phyloP scores from a whole-genome alignment of 495 filamentous ascomycete genomes.

The Trichodelitschia bisporula region DNA sequence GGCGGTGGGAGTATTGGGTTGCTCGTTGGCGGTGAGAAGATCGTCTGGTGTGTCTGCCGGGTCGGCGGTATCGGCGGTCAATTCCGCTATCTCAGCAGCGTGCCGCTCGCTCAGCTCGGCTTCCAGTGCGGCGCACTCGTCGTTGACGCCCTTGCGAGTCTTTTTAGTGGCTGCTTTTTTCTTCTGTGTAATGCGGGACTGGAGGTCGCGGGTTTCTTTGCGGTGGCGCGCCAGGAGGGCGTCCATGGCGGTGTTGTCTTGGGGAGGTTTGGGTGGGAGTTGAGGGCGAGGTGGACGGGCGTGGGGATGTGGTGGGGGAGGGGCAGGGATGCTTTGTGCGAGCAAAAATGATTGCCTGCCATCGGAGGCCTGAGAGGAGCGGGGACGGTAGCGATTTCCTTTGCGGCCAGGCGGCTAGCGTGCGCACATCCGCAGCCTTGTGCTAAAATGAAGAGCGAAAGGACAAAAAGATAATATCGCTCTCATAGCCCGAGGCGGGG shows the following conservation, averaged over 20 bases:
- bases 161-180: conserved; percentile 93
- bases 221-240: conserved; percentile 54
- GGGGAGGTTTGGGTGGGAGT: neutral
- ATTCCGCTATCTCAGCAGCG: conserved; percentile 31
- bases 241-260: conserved; percentile 29
- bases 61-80: conserved; percentile 22
- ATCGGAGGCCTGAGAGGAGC: too few relatives aligned
- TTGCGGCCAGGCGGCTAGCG: too few relatives aligned
- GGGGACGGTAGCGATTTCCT: too few relatives aligned
- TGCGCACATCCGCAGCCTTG: too few relatives aligned
- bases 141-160: conserved; percentile 69
- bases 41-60: conserved; percentile 1
- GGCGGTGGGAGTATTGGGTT: too few relatives aligned
- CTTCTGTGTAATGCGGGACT: conserved; percentile 66
- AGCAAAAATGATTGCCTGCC: too few relatives aligned
- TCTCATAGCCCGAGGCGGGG: too few relatives aligned
- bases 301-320: too few relatives aligned
- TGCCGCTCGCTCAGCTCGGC: conserved; percentile 15
- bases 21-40: conserved; percentile 5
- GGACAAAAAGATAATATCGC: too few relatives aligned
- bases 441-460: too few relatives aligned
- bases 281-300: too few relatives aligned
- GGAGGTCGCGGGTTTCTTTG: conserved; percentile 72
- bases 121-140: conserved; percentile 21
- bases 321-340: too few relatives aligned